phyloP scores from a whole-genome alignment of 2,329 filamentous ascomycete genomes.

The Tolypocladium cylindrosporum region DNA sequence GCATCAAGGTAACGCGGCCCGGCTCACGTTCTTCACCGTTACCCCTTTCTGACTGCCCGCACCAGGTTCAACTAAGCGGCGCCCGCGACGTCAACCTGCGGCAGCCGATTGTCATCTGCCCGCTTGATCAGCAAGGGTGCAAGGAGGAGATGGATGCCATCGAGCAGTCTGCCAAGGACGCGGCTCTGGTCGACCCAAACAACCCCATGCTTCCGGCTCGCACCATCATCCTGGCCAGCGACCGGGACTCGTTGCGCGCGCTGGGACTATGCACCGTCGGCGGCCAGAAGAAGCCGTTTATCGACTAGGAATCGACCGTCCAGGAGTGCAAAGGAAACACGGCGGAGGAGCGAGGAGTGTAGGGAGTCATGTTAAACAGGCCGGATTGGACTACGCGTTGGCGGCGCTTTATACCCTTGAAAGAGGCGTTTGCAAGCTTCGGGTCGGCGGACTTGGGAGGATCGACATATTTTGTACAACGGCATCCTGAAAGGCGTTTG shows the following conservation, averaged over 20 bases:
- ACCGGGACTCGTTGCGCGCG: slow-evolving; percentile 54
- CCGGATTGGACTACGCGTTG: neutral
- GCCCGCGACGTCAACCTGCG: slow-evolving; percentile 81
- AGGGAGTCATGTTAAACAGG: neutral
- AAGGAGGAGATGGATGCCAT: slow-evolving; percentile 99
- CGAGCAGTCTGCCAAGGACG: slow-evolving; percentile 89
- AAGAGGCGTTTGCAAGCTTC: slow-evolving; percentile 4
- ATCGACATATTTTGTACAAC: slow-evolving; percentile 1
- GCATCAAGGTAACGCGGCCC: slow-evolving; percentile 62
- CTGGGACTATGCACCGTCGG: slow-evolving; percentile 54
- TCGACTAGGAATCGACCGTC: slow-evolving; percentile 35
- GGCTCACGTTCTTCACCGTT: neutral
- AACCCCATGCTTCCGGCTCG: slow-evolving; percentile 87
- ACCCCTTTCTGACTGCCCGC: slow-evolving; percentile 8
- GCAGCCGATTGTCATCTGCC: slow-evolving; percentile 92
- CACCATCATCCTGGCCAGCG: slow-evolving; percentile 69
- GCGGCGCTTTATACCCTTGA: slow-evolving; percentile 4
- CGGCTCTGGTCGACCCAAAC: slow-evolving; percentile 75
- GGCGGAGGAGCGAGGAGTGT: neutral
- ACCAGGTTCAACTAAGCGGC: slow-evolving; percentile 74
- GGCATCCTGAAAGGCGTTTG: slow-evolving; percentile 9
- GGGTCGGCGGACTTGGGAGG: neutral
- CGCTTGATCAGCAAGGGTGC: slow-evolving; percentile 87
- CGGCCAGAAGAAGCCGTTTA: slow-evolving; percentile 55
- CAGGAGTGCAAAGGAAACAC: neutral